Evolutionary conservation across 768 basidiomycete species (phyloP), one percentile per base, ranked within the genome.

Genomic region (Rhodotorula kratochvilovae): DNA sequence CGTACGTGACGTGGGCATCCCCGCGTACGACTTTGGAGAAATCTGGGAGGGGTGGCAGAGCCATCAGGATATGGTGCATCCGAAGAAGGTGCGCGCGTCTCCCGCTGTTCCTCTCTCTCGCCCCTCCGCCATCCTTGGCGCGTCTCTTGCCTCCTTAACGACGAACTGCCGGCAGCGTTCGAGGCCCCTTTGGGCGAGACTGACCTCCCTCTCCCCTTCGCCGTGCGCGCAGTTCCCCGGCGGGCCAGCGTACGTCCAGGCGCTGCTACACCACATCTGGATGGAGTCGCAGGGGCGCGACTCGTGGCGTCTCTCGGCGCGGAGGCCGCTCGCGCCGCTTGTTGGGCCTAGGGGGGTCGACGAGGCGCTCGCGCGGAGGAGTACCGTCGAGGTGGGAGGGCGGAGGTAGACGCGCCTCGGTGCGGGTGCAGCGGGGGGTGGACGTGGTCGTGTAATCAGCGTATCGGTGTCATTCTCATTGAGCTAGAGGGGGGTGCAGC

Each of bases 41-140:
- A 58, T 70, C 2, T 78, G 73, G 71, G 77, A 78, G 42, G 77
- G 77, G 42, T 78, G 67, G 69, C 77, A 76, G 64, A 46, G 29
- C 36, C 48, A 62, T 10, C 73, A 75, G 67, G 63, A 75, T 42
- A 75, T 71, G 73, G 73, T 75, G 29, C 73, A 75, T 42, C 73
- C 73, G 36, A 43, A 58, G 16, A 68, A 65, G 45, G 73, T 74
- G 60, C 53, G 70, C 21, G n/a, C 25, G 23, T 8, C 11, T 23
- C 50, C 36, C 45, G 19, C 46, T 25, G 19, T 6, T 5, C 42
- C 36, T 65, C 21, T 57, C 31, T 13, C 16, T 29, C n/a, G 27
- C n/a, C n/a, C n/a, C n/a, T n/a, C n/a, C n/a, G n/a, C n/a, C n/a
- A n/a, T 4, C 2, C 16, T 48, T 21, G n/a, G 5, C 5, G 29